Conservation (phyloP, 208 protist genomes). For the Hexamita inflata region DNA sequence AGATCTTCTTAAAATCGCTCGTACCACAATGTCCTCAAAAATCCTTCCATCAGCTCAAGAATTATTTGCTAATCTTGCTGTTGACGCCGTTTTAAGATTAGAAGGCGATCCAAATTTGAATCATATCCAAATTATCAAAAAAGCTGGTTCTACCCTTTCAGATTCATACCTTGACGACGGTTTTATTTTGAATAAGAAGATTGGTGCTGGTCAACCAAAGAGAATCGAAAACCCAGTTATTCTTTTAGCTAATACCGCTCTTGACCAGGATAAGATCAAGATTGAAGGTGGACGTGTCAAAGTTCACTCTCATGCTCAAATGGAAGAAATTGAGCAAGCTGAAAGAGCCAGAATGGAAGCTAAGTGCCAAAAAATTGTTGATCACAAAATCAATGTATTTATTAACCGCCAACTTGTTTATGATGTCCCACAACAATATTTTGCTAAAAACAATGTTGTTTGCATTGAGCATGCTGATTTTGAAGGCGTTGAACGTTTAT, state of each 20-base stretch:
- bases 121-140: slow-evolving; percentile 97
- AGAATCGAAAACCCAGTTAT: slow-evolving; percentile 80
- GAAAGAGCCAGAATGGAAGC: slow-evolving; percentile 77
- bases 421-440: slow-evolving; percentile 95
- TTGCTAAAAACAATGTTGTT: slow-evolving; percentile 77
- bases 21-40: slow-evolving; percentile 97
- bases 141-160: slow-evolving; percentile 75
- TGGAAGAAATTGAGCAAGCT: slow-evolving; percentile 91
- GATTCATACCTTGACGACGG: slow-evolving; percentile 95
- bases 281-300: slow-evolving; percentile 54
- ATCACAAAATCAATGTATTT: slow-evolving; percentile 87
- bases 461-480: slow-evolving; percentile 98
- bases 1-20: slow-evolving; percentile 91
- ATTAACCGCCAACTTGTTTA: slow-evolving; percentile 99
- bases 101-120: slow-evolving; percentile 69
- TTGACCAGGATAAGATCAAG: slow-evolving; percentile 99
- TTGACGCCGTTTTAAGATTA: slow-evolving; percentile 86
- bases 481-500: slow-evolving; percentile 77
- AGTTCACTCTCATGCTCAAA: slow-evolving; percentile 71
- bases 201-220: slow-evolving; percentile 90
- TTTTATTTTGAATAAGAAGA: slow-evolving; percentile 95
- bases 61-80: slow-evolving; percentile 87
- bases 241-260: slow-evolving; percentile 94
- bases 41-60: slow-evolving; percentile 77
- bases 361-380: slow-evolving; percentile 77